Evolutionary conservation across 129 eudicot genomes (phyloP), one percentile per base, ranked within the genome.

Genomic region (Lactuca sativa): DNA sequence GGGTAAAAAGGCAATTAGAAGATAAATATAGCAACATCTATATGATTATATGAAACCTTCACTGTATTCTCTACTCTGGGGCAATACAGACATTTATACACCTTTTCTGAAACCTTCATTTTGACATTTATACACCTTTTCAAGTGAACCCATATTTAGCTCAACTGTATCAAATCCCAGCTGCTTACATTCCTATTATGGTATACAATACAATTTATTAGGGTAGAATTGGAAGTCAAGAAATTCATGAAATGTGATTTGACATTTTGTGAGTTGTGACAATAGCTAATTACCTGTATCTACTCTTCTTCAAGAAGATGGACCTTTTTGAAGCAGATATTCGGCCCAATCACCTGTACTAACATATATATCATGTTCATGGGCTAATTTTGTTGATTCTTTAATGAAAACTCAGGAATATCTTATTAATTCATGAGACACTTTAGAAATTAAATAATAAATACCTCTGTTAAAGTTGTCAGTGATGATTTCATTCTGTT

Each of bases 331-430:
- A 49, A 76, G 75, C 60, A 86, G 38, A 60, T 89, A 73, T 53
- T 92, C 98, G 31, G 90, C 98, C 98, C 98, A 92, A 72, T 86
- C 96, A 74, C 98, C 96, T 1, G 96, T 84, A 67, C 96, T 86
- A 36, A 92, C 95, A 78, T 92, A 92, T 58, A 89, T 72, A 75
- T 84, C 77, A 74, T 92, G 98, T 77, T 83, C 80, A 72, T 85
- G 98, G 2, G 98, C 21, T 21, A 21, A 21, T 43, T 10, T 11
- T 10, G 12, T 47, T 47, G 52, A 91, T 70, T 85, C 95, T 78
- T 72, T 85, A 9, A 92, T 84, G 75, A 76, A 92, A 21, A 21
- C 21, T 21, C 21, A 21, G 21, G 21, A 21, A 21, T 21, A 21
- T 21, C 21, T 21, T 21, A 5, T 11, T 3, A 47, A n/a, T 47